Evolutionary conservation across 2,329 filamentous ascomycete species (phyloP), one percentile per base, ranked within the genome.

Genomic region (Aspergillus sp.): DNA sequence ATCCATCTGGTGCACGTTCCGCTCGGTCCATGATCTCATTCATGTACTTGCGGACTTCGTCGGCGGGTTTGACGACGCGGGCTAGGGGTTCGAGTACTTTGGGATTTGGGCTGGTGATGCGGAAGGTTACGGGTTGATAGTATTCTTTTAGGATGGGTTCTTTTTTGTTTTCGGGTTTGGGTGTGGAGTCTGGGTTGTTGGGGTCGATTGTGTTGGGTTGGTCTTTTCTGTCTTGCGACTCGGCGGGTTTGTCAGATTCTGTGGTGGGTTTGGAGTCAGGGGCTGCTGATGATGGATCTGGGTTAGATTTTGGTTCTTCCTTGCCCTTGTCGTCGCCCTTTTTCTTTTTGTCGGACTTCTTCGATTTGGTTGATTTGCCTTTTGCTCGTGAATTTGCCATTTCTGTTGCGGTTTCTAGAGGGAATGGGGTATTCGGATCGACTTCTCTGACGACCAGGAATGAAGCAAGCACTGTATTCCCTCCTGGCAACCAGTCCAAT

Each of bases 1-100:
- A 77, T 4, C 75, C 74, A 48, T 76, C 73, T 3, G 79, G 77
- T 0, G 78, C 79, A 13, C 78, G 69, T 51, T 75, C 73, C 45
- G 78, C 78, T 3, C 74, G 74, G 53, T 77, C 74, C 70, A 84
- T 83, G 12, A 78, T 65, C 19, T 74, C 72, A 48, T 78, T 74
- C 78, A 81, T 80, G 54, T 78, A 73, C 52, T 71, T 72, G 50
- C 74, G 69, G 3, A 79, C 77, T 53, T 78, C 76, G 1, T 75
- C 71, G 3, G 72, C 62, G 2, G 77, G 72, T 49, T 77, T 79
- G 17, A 83, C 76, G 46, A 80, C 78, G 17, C 77, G 74, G 25
- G 72, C 71, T 7, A 84, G 67, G 3, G 78, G 75, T 47, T 80
- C 76, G 12, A 82, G 69, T 12, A 78, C 69, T 33, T 74, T 72